phyloP scores from a whole-genome alignment of 768 basidiomycete species.

The Leccinum ochraceum region DNA sequence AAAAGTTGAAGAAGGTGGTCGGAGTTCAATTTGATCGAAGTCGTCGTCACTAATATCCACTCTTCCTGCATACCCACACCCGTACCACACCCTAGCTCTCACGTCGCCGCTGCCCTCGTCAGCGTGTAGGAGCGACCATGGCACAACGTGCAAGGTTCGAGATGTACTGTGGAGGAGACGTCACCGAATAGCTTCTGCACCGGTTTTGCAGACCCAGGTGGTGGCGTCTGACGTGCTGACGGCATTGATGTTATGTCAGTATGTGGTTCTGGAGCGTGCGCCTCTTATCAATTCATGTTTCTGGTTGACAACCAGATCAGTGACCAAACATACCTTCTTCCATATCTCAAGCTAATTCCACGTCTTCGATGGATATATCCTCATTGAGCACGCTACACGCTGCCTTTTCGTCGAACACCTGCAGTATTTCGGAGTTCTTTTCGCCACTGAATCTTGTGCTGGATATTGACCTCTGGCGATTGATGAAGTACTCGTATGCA shows the following conservation, averaged over 20 bases:
- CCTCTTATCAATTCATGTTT: neutral
- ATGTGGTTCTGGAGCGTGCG: constrained; percentile 54
- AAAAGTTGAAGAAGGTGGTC: too few relatives aligned
- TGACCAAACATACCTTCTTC: constrained; percentile 39
- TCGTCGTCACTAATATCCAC: too few relatives aligned
- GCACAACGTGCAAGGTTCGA: constrained; percentile 12
- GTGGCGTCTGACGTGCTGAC: constrained; percentile 50
- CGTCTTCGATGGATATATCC: constrained; percentile 38
- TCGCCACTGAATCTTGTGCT: constrained; percentile 51
- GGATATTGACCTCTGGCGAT: constrained; percentile 52
- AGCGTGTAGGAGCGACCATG: too few relatives aligned
- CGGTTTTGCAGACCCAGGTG: constrained; percentile 28
- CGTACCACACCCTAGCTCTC: too few relatives aligned
- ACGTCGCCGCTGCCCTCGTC: too few relatives aligned
- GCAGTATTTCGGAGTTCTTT: constrained; percentile 40
- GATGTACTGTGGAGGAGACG: constrained; percentile 33
- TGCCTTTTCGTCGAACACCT: constrained; percentile 40
- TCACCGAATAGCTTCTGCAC: constrained; percentile 30
- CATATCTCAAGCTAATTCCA: constrained; percentile 33
- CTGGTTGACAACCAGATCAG: constrained; percentile 27
- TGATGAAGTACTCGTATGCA: constrained; percentile 37
- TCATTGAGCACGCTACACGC: constrained; percentile 50
- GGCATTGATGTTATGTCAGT: neutral
- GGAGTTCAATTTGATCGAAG: too few relatives aligned
- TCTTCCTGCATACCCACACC: too few relatives aligned